Evolutionary conservation across 2,329 filamentous ascomycete species (phyloP), one percentile per base, ranked within the genome.

Genomic region (Escovopsis sp.): DNA sequence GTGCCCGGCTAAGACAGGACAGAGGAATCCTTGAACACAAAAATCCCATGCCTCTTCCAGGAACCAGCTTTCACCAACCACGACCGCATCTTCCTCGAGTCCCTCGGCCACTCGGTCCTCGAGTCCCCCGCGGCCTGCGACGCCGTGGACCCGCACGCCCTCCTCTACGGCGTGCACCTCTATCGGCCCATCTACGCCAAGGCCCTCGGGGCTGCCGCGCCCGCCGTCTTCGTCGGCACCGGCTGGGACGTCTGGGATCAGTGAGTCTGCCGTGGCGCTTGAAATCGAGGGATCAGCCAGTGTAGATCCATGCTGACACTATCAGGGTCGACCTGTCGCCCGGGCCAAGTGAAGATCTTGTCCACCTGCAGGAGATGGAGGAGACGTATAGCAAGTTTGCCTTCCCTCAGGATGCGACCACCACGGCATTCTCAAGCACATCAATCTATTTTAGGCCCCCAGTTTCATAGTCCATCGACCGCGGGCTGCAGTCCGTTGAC

Each of bases 141-240:
- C 0, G 49, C 65, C 6, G 62, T 83, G 9, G 62, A 67, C 13
- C 38, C 52, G 0, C 50, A 58, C 0, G 70, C 73, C 0, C 53
- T 84, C 2, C 61, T 81, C 2, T 84, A 73, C 47, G 78, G 74
- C 1, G 66, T 82, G 0, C 79, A 82, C 39, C 65, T 78, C 44
- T 76, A 76, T 43, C 63, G 60, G 16, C 63, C 59, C 32, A 65
- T 71, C 34, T 83, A 75, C 39, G 60, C 68, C 16, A 54, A 63
- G 6, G 65, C 75, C 0, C 57, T 84, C 2, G 50, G 59, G 2
- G 52, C 56, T 0, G 47, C 57, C 1, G 49, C 65, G 1, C 78
- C 79, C 0, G 65, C 60, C 0, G 50, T 80, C 2, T 72, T 77
- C 11, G 64, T 83, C 12, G 79, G 78, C 0, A 79, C 72, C 0